Percentiles rank a stretch among this genome's conserved stretches.
These are phyloP conservation scores for Yamadazyma dendronema DNA, from an alignment of 1,139 yeast genomes.

Conservation along the genomic window DNA sequence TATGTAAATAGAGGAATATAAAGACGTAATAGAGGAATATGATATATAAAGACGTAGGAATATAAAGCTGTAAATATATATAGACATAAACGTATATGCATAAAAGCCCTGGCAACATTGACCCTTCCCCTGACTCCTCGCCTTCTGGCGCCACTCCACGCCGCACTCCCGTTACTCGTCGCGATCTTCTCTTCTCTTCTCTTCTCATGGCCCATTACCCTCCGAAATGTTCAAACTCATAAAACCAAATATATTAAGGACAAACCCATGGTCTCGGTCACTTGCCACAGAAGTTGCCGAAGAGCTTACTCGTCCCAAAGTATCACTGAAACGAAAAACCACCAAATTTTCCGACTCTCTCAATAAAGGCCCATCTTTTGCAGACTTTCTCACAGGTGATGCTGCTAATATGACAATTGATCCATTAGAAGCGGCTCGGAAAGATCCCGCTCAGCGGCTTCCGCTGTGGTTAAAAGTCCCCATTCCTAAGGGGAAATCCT, in stretches of 20 bases:
- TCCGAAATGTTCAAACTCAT: background rate
- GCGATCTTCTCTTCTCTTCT: too few species aligned
- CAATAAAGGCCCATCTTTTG: slow-evolving; percentile 89
- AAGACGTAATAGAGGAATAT: too few species aligned
- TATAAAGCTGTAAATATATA: too few species aligned
- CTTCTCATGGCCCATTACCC: background rate
- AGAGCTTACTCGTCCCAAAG: slow-evolving; percentile 8
- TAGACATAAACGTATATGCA: too few species aligned
- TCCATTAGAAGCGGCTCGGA: slow-evolving; percentile 67
- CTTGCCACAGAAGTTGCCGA: slow-evolving; percentile 13
- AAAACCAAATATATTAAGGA: too few species aligned
- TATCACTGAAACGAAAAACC: slow-evolving; percentile 34
- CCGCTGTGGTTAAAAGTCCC: slow-evolving; percentile 96
- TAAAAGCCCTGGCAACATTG: too few species aligned
- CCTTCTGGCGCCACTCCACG: too few species aligned
- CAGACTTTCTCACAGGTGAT: slow-evolving; percentile 79
- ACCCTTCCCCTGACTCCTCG: too few species aligned
- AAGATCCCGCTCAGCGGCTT: slow-evolving; percentile 63
- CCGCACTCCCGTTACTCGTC: too few species aligned
- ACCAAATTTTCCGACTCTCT: slow-evolving; percentile 70
- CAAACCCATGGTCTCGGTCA: slow-evolving; percentile 1
- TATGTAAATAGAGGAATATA: too few species aligned
- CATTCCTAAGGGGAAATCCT: slow-evolving; percentile 88
- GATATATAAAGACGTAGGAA: too few species aligned
- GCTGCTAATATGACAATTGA: slow-evolving; percentile 64